These are phyloP conservation scores for Cicer arietinum DNA, from an alignment of 306 rosid species.

Conservation along the genomic window DNA sequence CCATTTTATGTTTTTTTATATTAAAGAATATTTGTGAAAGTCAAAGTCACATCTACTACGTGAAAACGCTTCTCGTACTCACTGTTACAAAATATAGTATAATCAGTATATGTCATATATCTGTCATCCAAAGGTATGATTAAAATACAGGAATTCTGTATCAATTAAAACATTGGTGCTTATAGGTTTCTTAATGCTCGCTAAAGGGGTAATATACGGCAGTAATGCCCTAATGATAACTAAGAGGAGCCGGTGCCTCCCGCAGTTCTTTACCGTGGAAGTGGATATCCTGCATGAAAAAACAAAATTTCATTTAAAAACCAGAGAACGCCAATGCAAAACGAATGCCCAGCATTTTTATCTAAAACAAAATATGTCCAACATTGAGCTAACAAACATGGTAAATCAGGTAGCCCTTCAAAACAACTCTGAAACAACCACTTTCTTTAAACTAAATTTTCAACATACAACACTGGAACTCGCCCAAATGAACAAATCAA, in stretches of 20 bases:
- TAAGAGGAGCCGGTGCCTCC: conserved; percentile 79
- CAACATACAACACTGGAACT: conserved; percentile 14
- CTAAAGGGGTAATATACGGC: conserved; percentile 2
- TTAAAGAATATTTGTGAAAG: no score
- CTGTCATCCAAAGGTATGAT: neutral
- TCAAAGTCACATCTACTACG: no score
- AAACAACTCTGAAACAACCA: conserved; percentile 16
- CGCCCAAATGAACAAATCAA: conserved; percentile 20
- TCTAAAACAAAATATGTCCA: neutral
- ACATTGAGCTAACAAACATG: neutral
- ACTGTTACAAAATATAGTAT: neutral
- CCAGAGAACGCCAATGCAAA: neutral
- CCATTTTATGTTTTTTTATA: no score
- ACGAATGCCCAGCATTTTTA: conserved; percentile 25
- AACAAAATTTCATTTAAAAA: neutral
- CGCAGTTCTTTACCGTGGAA: conserved; percentile 70
- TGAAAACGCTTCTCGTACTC: no score
- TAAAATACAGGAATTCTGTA: conserved; percentile 14
- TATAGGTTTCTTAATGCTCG: conserved; percentile 4
- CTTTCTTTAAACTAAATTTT: conserved; percentile 2
- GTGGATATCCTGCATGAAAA: conserved; percentile 69
- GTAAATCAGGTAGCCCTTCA: conserved; percentile 20
- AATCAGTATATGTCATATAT: neutral
- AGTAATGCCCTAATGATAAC: conserved; percentile 55
- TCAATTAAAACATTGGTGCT: conserved; percentile 12